Conservation (phyloP, 306 rosid genomes). For the Fragaria nilgerrensis region DNA sequence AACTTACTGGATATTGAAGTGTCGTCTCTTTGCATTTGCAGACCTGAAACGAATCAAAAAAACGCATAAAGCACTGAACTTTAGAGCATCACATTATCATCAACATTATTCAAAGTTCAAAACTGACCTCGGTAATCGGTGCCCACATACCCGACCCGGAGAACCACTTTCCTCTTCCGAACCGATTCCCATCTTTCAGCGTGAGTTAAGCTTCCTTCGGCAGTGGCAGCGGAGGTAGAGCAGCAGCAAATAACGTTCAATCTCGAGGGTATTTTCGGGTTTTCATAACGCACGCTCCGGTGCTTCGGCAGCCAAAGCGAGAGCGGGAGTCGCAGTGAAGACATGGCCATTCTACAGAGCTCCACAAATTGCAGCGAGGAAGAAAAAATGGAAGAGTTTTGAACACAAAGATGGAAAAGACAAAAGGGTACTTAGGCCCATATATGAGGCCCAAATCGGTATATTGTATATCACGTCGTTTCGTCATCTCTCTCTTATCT, state of each 20-base stretch:
- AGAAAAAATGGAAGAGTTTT: background rate
- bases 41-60: conserved; percentile 43
- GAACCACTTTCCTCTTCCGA: conserved; percentile 74
- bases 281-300: conserved; percentile 9
- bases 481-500: background rate
- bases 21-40: conserved; percentile 72
- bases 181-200: conserved; percentile 53
- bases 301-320: conserved; percentile 30
- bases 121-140: conserved; percentile 77
- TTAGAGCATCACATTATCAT: background rate
- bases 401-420: background rate
- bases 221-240: conserved; percentile 7
- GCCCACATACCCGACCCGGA: conserved; percentile 85
- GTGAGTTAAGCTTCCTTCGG: conserved; percentile 3
- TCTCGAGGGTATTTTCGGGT: conserved; percentile 19
- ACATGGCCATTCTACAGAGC: conserved; percentile 37
- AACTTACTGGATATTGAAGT: conserved; percentile 57
- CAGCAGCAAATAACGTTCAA: conserved; percentile 27
- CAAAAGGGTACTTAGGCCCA: background rate
- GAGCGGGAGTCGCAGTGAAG: conserved; percentile 44
- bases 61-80: background rate
- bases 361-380: background rate
- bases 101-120: background rate
- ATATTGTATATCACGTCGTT: background rate
- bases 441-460: background rate